phyloP scores from a whole-genome alignment of 129 eudicot species.

The Silybum marianum region DNA sequence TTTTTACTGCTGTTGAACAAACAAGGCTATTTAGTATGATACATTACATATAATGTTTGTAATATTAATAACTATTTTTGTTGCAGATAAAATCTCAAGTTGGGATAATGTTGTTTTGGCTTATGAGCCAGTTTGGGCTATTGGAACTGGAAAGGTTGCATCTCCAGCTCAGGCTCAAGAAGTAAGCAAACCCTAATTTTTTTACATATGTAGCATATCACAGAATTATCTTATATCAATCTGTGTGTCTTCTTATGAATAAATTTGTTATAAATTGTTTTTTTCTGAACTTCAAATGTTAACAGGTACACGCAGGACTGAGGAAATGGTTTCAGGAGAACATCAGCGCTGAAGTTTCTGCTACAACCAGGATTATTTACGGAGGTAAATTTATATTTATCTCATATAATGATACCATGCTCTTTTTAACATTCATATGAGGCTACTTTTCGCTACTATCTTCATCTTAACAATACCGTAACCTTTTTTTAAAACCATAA shows the following conservation, averaged over 20 bases:
- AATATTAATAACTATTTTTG: background rate
- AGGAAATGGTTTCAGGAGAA: conserved; percentile 84
- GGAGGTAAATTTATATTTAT: conserved; percentile 62
- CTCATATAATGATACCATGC: background rate
- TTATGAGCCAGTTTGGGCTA: conserved; percentile 99
- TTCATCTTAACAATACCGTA: background rate
- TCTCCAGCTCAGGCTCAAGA: conserved; percentile 97
- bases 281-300: conserved; percentile 10
- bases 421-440: background rate
- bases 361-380: conserved; percentile 79
- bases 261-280: background rate
- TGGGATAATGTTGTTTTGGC: conserved; percentile 92
- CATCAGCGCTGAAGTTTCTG: conserved; percentile 73
- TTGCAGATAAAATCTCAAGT: conserved; percentile 67
- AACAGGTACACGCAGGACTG: conserved; percentile 78
- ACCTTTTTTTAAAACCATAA: background rate
- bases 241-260: background rate
- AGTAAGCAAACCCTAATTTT: conserved; percentile 46
- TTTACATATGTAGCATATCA: background rate
- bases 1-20: background rate
- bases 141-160: conserved; percentile 99
- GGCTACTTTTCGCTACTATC: background rate
- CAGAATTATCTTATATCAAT: background rate
- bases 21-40: background rate
- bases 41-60: background rate